Percentiles rank a stretch among this genome's conserved stretches.
These are phyloP conservation scores for Luffa aegyptiaca DNA, from an alignment of 306 rosid genomes.

Conservation along the genomic window DNA sequence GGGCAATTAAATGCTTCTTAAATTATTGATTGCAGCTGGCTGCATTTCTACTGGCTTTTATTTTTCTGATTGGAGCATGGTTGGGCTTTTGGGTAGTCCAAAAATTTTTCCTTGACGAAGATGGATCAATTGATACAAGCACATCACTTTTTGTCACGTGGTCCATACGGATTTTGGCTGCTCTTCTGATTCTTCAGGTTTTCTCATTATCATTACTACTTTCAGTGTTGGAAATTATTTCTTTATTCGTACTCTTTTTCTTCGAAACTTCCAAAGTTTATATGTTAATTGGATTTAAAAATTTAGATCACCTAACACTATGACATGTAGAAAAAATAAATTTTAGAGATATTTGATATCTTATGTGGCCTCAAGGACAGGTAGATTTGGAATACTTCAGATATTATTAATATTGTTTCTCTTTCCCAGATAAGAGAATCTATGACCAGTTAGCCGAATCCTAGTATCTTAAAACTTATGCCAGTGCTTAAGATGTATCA, in stretches of 20 bases:
- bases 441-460: background rate
- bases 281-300: background rate
- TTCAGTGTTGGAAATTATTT: background rate
- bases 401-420: background rate
- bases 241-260: background rate
- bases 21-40: conserved; percentile 56
- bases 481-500: background rate
- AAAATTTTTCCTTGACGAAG: conserved; percentile 69
- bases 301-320: background rate
- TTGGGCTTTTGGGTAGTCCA: conserved; percentile 86
- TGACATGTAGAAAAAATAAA: background rate
- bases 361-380: background rate
- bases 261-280: background rate
- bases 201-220: background rate
- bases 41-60: conserved; percentile 64
- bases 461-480: background rate
- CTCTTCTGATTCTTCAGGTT: conserved; percentile 68
- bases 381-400: background rate
- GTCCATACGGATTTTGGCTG: conserved; percentile 62
- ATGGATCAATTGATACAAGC: conserved; percentile 68
- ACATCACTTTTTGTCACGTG: conserved; percentile 73
- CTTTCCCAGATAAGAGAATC: background rate
- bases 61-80: conserved; percentile 82
- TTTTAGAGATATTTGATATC: background rate
- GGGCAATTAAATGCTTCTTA: background rate